Evolutionary conservation across 2,329 filamentous ascomycete genomes (phyloP).

Genomic region (Pseudocercospora vitis): DNA sequence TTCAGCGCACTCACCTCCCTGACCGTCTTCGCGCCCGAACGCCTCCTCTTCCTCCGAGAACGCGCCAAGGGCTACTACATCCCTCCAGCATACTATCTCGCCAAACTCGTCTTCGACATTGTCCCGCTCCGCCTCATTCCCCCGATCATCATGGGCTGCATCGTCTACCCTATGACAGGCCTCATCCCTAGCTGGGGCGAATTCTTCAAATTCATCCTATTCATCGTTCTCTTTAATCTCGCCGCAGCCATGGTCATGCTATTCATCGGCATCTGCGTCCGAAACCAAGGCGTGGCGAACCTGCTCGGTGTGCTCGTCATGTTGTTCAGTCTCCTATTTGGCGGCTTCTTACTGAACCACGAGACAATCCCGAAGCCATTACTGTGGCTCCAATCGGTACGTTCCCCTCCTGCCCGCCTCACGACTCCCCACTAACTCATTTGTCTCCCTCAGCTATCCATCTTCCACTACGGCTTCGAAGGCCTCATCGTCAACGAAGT

Average conservation of each 20-base stretch:
- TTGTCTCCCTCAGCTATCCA: constrained; percentile 63
- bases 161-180: constrained; percentile 97
- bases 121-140: constrained; percentile 91
- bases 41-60: constrained; percentile 87
- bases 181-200: constrained; percentile 77
- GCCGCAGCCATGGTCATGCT: constrained; percentile 90
- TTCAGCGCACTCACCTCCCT: constrained; percentile 94
- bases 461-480: constrained; percentile 98
- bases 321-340: constrained; percentile 94
- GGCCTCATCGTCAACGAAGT: constrained; percentile 97
- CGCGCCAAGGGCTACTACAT: constrained; percentile 96
- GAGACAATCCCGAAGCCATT: constrained; percentile 84
- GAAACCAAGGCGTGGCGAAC: constrained; percentile 87
- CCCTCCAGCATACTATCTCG: constrained; percentile 87
- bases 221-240: constrained; percentile 92
- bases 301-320: constrained; percentile 92
- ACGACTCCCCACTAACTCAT: constrained; percentile 30
- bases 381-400: constrained; percentile 80
- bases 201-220: constrained; percentile 88
- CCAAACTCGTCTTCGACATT: constrained; percentile 98
- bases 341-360: constrained; percentile 89
- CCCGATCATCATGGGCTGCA: constrained; percentile 90
- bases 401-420: constrained; percentile 33
- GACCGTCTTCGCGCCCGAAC: constrained; percentile 88
- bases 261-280: constrained; percentile 94